Evolutionary conservation across 2,329 filamentous ascomycete genomes (phyloP).

Genomic region (Fusarium heterosporum): DNA sequence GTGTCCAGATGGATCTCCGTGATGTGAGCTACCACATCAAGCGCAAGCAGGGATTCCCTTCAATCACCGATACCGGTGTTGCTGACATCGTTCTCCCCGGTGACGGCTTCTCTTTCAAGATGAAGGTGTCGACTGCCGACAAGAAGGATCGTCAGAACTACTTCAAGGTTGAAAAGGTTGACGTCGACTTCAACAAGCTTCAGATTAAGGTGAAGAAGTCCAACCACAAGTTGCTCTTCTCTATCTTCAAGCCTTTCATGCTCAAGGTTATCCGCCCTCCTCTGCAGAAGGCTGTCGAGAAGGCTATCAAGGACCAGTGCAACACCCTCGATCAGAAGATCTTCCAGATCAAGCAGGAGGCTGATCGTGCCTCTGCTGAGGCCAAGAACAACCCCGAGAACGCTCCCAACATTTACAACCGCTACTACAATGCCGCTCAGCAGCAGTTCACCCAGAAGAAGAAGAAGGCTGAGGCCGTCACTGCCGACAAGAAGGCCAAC

Average conservation of each 20-base stretch:
- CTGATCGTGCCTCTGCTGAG: slow-evolving; percentile 76
- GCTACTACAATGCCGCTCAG: slow-evolving; percentile 82
- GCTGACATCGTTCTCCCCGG: slow-evolving; percentile 90
- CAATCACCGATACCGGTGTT: slow-evolving; percentile 86
- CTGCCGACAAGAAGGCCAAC: slow-evolving; percentile 75
- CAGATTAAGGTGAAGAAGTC: slow-evolving; percentile 94
- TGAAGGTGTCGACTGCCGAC: slow-evolving; percentile 86
- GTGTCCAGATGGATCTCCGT: slow-evolving; percentile 90
- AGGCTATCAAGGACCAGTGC: slow-evolving; percentile 87
- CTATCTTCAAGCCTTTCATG: slow-evolving; percentile 86
- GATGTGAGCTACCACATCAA: slow-evolving; percentile 96
- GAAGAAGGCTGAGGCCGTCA: slow-evolving; percentile 74
- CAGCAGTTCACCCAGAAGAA: slow-evolving; percentile 79
- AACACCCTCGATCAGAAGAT: slow-evolving; percentile 78
- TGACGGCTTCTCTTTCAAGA: slow-evolving; percentile 89
- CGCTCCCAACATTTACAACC: slow-evolving; percentile 84
- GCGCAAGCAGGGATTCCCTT: slow-evolving; percentile 92
- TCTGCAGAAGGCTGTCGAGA: slow-evolving; percentile 88
- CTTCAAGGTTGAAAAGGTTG: slow-evolving; percentile 93
- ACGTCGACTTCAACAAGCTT: slow-evolving; percentile 83
- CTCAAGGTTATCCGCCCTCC: slow-evolving; percentile 86
- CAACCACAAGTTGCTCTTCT: slow-evolving; percentile 92
- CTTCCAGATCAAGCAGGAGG: slow-evolving; percentile 85
- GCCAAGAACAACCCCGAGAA: slow-evolving; percentile 71
- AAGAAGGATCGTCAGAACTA: slow-evolving; percentile 82